These are phyloP conservation scores for Biancaea sappan DNA, from an alignment of 306 rosid genomes.

Conservation along the genomic window DNA sequence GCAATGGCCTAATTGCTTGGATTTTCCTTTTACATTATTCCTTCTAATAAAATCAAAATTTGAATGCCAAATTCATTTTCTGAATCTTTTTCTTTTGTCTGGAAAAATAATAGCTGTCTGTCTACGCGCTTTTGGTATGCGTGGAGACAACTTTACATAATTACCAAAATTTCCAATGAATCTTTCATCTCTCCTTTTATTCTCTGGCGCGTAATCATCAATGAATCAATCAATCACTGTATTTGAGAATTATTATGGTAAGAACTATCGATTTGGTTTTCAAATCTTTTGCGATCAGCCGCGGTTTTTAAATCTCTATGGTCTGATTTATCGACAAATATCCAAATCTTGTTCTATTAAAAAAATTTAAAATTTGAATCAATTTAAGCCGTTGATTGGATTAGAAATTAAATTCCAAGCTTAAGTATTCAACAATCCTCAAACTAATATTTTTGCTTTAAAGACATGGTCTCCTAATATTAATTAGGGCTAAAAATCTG, in stretches of 20 bases:
- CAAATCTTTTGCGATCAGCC: not conserved
- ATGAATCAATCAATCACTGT: not conserved
- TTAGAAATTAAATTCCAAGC: not conserved
- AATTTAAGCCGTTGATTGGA: not conserved
- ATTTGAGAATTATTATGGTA: not conserved
- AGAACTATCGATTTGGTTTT: not conserved
- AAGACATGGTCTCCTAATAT: too few relatives aligned
- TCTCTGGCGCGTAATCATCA: not conserved
- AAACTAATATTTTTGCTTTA: not conserved
- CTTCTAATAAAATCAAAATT: not conserved
- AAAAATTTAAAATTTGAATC: not conserved
- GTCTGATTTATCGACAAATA: too few relatives aligned
- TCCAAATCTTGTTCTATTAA: too few relatives aligned
- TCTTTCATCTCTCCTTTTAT: not conserved
- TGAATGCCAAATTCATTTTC: not conserved
- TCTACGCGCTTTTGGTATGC: constrained; percentile 3
- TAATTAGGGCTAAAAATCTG: too few relatives aligned
- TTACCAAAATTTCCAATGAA: not conserved
- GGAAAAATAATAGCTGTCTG: not conserved
- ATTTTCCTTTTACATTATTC: constrained; percentile 23
- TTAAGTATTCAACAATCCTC: not conserved
- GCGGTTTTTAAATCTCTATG: not conserved
- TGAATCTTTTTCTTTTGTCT: not conserved
- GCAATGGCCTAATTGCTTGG: constrained; percentile 34
- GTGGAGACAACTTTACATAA: not conserved